These are phyloP conservation scores for Cladosporium colombiae DNA, from an alignment of 2,329 filamentous ascomycete species.

Conservation along the genomic window DNA sequence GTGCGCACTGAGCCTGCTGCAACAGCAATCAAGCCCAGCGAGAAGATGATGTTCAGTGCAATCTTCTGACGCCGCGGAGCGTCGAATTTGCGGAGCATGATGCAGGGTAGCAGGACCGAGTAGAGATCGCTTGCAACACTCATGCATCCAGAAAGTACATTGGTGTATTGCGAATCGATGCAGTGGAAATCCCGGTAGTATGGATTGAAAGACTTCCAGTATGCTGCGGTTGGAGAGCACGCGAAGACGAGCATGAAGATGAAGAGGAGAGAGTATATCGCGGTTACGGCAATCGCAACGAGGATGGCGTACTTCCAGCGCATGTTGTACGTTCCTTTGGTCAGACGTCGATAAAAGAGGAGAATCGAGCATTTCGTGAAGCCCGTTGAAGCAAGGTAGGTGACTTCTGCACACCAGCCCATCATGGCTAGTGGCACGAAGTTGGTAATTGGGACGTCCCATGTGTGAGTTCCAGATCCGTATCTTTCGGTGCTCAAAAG, in stretches of 20 bases:
- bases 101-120: slow-evolving; percentile 31
- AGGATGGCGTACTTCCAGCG: slow-evolving; percentile 24
- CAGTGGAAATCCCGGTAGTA: slow-evolving; percentile 30
- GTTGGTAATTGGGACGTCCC: slow-evolving; percentile 25
- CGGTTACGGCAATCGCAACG: slow-evolving; percentile 23
- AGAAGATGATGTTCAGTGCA: slow-evolving; percentile 29
- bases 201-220: slow-evolving; percentile 27
- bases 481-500: slow-evolving; percentile 23
- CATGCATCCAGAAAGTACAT: slow-evolving; percentile 26
- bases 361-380: slow-evolving; percentile 32
- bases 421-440: slow-evolving; percentile 20
- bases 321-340: slow-evolving; percentile 31
- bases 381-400: slow-evolving; percentile 26
- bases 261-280: slow-evolving; percentile 22
- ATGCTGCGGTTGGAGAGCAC: slow-evolving; percentile 26
- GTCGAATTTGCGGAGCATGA: slow-evolving; percentile 48
- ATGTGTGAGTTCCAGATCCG: slow-evolving; percentile 27
- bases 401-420: slow-evolving; percentile 26
- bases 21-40: slow-evolving; percentile 33
- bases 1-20: slow-evolving; percentile 38
- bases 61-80: slow-evolving; percentile 45
- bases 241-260: slow-evolving; percentile 23
- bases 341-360: slow-evolving; percentile 31
- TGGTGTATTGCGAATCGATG: slow-evolving; percentile 33
- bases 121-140: slow-evolving; percentile 29